phyloP scores from a whole-genome alignment of 129 eudicot genomes.

The Helianthus tuberosus region DNA sequence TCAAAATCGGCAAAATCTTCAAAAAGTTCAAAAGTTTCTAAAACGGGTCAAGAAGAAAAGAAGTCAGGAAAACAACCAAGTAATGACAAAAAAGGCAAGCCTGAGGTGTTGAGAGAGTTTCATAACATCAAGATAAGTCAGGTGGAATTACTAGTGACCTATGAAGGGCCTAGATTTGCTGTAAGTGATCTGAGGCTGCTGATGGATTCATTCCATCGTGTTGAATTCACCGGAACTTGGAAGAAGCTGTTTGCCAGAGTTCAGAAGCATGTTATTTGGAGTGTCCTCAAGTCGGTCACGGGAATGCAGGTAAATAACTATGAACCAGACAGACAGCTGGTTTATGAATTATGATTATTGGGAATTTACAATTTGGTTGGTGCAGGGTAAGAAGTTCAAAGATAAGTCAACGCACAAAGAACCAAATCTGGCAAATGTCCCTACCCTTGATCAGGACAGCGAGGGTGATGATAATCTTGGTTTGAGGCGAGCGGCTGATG shows the following conservation, averaged over 20 bases:
- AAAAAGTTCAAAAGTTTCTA: slow-evolving; percentile 49
- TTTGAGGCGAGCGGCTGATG: slow-evolving; percentile 66
- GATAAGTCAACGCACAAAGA: slow-evolving; percentile 63
- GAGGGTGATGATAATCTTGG: slow-evolving; percentile 70
- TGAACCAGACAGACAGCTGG: background rate
- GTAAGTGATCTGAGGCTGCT: slow-evolving; percentile 88
- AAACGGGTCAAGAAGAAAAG: slow-evolving; percentile 69
- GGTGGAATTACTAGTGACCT: slow-evolving; percentile 88
- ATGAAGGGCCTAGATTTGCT: slow-evolving; percentile 92
- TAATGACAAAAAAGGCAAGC: slow-evolving; percentile 69
- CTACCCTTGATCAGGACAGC: slow-evolving; percentile 68
- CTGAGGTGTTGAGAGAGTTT: slow-evolving; percentile 80
- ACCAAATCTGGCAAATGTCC: slow-evolving; percentile 50
- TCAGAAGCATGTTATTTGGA: slow-evolving; percentile 92
- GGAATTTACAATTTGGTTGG: background rate
- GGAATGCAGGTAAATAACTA: slow-evolving; percentile 81
- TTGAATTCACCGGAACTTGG: slow-evolving; percentile 92
- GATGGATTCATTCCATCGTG: slow-evolving; percentile 92
- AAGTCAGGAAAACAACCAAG: slow-evolving; percentile 57
- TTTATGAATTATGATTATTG: background rate
- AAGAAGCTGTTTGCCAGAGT: slow-evolving; percentile 84
- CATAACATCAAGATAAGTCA: slow-evolving; percentile 93
- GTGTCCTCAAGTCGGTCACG: slow-evolving; percentile 93
- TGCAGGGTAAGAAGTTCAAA: slow-evolving; percentile 90
- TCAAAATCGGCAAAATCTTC: slow-evolving; percentile 63